Percentiles rank a stretch among this genome's conserved stretches.
Conservation (phyloP, 2,329 filamentous ascomycete species). For the Corynespora cassiicola region DNA sequence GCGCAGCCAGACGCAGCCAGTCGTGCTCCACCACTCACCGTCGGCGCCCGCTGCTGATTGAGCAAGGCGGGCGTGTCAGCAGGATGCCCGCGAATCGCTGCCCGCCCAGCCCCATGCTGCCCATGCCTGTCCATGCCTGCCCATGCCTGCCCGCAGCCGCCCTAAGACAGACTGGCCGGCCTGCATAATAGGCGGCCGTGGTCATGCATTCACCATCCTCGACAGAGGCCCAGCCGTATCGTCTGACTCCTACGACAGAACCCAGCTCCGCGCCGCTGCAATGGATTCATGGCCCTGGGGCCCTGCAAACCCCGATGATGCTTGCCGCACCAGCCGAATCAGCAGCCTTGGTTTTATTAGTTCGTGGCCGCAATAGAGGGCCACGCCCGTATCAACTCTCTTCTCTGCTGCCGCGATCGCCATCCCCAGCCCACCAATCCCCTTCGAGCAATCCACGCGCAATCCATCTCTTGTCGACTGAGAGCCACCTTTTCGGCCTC, state of each 20-base stretch:
- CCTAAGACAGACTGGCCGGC: slow-evolving; percentile 24
- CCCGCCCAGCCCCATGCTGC: slow-evolving; percentile 17
- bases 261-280: slow-evolving; percentile 10
- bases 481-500: no score
- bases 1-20: no score
- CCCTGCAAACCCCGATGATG: slow-evolving; percentile 19
- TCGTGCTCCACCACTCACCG: slow-evolving; percentile 29
- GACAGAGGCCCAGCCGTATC: slow-evolving; percentile 36
- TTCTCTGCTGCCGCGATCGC: slow-evolving; percentile 14
- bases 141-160: slow-evolving; percentile 27
- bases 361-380: slow-evolving; percentile 26
- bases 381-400: slow-evolving; percentile 10
- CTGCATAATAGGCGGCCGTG: slow-evolving; percentile 43
- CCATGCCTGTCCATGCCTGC: no score
- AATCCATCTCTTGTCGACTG: slow-evolving; percentile 32
- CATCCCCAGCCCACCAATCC: slow-evolving; percentile 28
- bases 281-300: slow-evolving; percentile 5
- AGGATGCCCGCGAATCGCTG: slow-evolving; percentile 39
- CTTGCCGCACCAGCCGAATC: slow-evolving; percentile 46
- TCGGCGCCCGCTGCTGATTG: slow-evolving; percentile 35
- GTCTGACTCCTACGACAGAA: slow-evolving; percentile 34
- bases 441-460: slow-evolving; percentile 22
- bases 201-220: slow-evolving; percentile 41
- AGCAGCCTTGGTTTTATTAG: slow-evolving; percentile 33
- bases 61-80: slow-evolving; percentile 38